Conservation (phyloP, 2,329 filamentous ascomycete species). For the Didymella keratinophila region DNA sequence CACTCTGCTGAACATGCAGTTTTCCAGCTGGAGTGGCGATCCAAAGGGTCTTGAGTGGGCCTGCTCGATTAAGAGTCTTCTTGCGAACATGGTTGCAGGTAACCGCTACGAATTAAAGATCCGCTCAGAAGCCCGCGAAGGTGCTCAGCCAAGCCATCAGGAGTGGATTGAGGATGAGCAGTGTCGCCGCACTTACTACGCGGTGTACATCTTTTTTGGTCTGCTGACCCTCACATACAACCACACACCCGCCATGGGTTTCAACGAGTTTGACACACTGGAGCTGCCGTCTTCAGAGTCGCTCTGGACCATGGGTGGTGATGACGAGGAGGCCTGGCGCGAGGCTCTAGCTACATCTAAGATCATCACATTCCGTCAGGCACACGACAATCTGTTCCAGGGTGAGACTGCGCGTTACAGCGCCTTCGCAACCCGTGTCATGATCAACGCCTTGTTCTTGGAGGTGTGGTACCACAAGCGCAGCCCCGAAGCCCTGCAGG, state of each 20-base stretch:
- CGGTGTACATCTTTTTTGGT: constrained; percentile 98
- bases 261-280: constrained; percentile 95
- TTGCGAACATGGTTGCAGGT: constrained; percentile 98
- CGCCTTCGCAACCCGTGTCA: constrained; percentile 93
- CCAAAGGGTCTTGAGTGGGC: constrained; percentile 98
- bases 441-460: constrained; percentile 98
- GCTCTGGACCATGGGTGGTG: constrained; percentile 85
- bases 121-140: constrained; percentile 85
- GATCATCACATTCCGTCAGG: constrained; percentile 87
- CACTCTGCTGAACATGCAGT: constrained; percentile 96
- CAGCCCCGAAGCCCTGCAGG: constrained; percentile 94
- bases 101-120: constrained; percentile 97
- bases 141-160: constrained; percentile 75
- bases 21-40: constrained; percentile 98
- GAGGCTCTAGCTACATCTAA: constrained; percentile 76
- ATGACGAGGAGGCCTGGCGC: constrained; percentile 83
- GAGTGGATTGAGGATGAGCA: constrained; percentile 98
- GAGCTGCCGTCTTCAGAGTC: constrained; percentile 93
- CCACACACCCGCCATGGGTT: constrained; percentile 96
- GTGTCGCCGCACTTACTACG: constrained; percentile 95
- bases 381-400: constrained; percentile 94
- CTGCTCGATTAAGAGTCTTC: constrained; percentile 96
- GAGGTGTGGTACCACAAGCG: constrained; percentile 99
- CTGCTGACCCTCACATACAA: constrained; percentile 95
- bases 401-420: constrained; percentile 91